A percentile compares a stretch with the other conserved stretches of the same genome.
Conservation (phyloP, 306 rosid genomes). For the Vigna unguiculata region DNA sequence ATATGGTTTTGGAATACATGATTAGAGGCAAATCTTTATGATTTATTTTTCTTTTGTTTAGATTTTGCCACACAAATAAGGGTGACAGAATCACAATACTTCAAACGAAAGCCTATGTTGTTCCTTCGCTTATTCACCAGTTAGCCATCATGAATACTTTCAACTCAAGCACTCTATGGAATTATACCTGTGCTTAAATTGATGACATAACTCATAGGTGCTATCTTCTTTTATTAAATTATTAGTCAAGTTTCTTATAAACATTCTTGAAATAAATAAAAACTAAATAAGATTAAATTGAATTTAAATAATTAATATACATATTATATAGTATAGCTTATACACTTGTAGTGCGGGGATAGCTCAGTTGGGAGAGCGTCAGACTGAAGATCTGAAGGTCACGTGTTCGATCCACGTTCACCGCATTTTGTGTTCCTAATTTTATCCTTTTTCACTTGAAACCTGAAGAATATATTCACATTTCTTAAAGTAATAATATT, state of each 20-base stretch:
- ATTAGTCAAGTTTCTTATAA: too few species aligned
- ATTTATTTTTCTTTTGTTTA: not conserved
- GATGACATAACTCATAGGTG: not conserved
- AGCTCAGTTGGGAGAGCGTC: constrained; percentile 60
- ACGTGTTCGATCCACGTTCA: constrained; percentile 57
- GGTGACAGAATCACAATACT: constrained; percentile 25
- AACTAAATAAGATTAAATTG: too few species aligned
- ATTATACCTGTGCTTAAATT: not conserved
- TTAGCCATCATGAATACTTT: constrained; percentile 44
- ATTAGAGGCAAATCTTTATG: not conserved
- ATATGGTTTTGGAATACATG: constrained; percentile 33
- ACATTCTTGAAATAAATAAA: too few species aligned
- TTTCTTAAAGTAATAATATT: too few species aligned
- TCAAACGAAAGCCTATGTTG: constrained; percentile 37
- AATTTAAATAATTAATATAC: too few species aligned
- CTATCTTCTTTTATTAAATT: not conserved
- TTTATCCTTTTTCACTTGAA: too few species aligned
- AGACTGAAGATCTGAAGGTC: constrained; percentile 58
- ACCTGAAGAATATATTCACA: too few species aligned
- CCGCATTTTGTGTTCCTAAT: constrained; percentile 17
- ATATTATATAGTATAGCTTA: too few species aligned
- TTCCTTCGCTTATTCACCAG: constrained; percentile 28
- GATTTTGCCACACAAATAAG: not conserved
- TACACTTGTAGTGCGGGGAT: constrained; percentile 25
- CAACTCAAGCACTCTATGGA: constrained; percentile 33